Conservation (phyloP, 2,329 filamentous ascomycete genomes). For the Botrytis aclada region DNA sequence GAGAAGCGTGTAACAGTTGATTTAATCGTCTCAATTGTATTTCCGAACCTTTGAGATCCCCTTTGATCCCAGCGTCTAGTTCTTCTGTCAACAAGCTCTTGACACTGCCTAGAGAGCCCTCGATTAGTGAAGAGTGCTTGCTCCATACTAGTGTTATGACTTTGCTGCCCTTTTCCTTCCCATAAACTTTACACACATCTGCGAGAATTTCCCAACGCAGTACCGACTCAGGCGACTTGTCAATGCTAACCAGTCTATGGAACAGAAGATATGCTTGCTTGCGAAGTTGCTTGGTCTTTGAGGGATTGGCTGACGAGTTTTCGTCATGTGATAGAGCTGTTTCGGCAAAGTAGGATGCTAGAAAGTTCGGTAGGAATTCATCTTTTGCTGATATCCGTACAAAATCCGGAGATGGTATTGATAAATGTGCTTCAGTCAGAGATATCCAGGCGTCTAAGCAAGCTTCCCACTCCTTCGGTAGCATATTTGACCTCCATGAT, state of each 20-base stretch:
- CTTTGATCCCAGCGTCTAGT: conserved; percentile 59
- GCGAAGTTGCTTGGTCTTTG: conserved; percentile 51
- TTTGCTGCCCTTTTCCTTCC: conserved; percentile 56
- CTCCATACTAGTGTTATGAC: conserved; percentile 52
- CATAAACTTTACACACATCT: conserved; percentile 65
- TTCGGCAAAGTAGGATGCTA: conserved; percentile 64
- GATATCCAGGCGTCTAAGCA: conserved; percentile 75
- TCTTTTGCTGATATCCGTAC: conserved; percentile 49
- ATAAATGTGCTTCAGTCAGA: conserved; percentile 63
- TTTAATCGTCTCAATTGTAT: conserved; percentile 56
- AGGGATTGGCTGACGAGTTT: conserved; percentile 5
- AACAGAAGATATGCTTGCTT: conserved; percentile 64
- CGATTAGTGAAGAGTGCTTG: conserved; percentile 48
- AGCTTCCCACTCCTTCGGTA: conserved; percentile 69
- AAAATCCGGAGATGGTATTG: conserved; percentile 57
- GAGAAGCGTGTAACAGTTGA: conserved; percentile 60
- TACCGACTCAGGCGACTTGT: conserved; percentile 47
- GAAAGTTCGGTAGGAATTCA: conserved; percentile 58
- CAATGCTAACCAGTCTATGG: conserved; percentile 51
- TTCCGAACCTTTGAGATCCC: conserved; percentile 55
- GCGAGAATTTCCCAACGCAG: conserved; percentile 66
- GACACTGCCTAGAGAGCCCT: conserved; percentile 53
- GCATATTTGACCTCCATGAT: conserved; percentile 63
- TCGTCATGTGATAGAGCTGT: conserved; percentile 40
- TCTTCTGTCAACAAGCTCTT: conserved; percentile 61